Evolutionary conservation across 371 early-diverging fungal species (phyloP).

Genomic region (Lichtheimia corymbifera): DNA sequence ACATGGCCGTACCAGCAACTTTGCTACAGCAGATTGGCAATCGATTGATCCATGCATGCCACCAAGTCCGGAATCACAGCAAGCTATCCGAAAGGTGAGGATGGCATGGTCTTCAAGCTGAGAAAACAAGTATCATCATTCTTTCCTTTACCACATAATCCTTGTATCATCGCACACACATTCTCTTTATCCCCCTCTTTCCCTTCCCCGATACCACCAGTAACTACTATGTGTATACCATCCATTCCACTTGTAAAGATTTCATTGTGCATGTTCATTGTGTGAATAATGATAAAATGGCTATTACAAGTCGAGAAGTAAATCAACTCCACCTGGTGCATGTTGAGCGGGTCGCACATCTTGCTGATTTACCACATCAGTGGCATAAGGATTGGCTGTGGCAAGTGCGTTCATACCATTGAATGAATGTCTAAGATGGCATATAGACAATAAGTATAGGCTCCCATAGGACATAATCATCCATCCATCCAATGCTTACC

Average conservation of each 20-base stretch:
- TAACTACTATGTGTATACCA: neutral
- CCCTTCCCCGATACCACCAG: neutral
- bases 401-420: slow-evolving; percentile 29
- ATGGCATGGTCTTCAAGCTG: slow-evolving; percentile 30
- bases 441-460: neutral
- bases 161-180: neutral
- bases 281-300: slow-evolving; percentile 3
- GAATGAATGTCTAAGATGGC: slow-evolving; percentile 17
- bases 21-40: slow-evolving; percentile 41
- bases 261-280: slow-evolving; percentile 2
- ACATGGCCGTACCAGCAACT: slow-evolving; percentile 51
- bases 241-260: slow-evolving; percentile 1
- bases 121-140: slow-evolving; percentile 4
- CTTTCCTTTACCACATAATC: neutral
- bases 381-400: slow-evolving; percentile 49
- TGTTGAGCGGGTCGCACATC: slow-evolving; percentile 30
- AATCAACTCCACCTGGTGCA: slow-evolving; percentile 29
- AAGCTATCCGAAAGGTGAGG: slow-evolving; percentile 31
- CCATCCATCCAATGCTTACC: slow-evolving; percentile 8
- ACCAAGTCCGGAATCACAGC: slow-evolving; percentile 40
- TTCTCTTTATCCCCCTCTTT: neutral
- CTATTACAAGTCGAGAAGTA: slow-evolving; percentile 32
- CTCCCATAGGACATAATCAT: neutral
- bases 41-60: slow-evolving; percentile 22
- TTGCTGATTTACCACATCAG: slow-evolving; percentile 38